A percentile compares a stretch with the other conserved stretches of the same genome.
Conservation (phyloP, 345 rosid genomes). For the Pelargonium nanum region DNA sequence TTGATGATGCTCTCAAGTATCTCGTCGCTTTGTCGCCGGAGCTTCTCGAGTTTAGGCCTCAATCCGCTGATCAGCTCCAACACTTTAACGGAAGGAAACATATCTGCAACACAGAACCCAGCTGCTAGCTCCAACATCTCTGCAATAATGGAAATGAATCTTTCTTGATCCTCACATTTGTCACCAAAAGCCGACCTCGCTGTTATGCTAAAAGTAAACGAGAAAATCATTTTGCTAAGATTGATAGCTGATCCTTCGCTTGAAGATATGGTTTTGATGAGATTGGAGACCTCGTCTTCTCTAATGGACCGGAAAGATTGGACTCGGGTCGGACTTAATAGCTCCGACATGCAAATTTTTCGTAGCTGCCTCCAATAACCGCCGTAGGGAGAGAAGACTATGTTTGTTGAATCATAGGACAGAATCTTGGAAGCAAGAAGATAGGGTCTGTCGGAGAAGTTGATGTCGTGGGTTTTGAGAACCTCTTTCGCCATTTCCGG, state of each 20-base stretch:
- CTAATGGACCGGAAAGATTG: background rate
- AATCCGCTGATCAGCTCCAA: slow-evolving; percentile 9
- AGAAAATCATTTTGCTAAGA: slow-evolving; percentile 10
- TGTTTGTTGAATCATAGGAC: background rate
- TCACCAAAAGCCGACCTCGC: slow-evolving; percentile 5
- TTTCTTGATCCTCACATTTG: slow-evolving; percentile 9
- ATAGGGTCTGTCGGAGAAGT: slow-evolving; percentile 18
- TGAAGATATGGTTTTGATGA: slow-evolving; percentile 6
- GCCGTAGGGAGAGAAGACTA: slow-evolving; percentile 1
- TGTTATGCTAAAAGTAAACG: background rate
- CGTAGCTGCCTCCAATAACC: slow-evolving; percentile 7
- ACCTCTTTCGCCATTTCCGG: slow-evolving; percentile 17
- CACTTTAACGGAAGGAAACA: slow-evolving; percentile 11
- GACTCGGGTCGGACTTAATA: background rate
- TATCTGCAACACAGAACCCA: slow-evolving; percentile 10
- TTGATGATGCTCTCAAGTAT: slow-evolving; percentile 11
- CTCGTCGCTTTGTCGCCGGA: slow-evolving; percentile 8
- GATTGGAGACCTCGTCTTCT: slow-evolving; percentile 6
- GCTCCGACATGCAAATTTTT: background rate
- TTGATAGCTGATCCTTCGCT: background rate
- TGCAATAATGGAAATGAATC: background rate
- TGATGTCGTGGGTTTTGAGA: slow-evolving; percentile 17
- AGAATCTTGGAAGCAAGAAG: slow-evolving; percentile 14
- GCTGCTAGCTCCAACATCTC: background rate
- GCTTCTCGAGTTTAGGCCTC: background rate